Percentiles rank a stretch among this genome's conserved stretches.
Conservation (phyloP, 2,329 filamentous ascomycete species). For the Fusarium nygamai region DNA sequence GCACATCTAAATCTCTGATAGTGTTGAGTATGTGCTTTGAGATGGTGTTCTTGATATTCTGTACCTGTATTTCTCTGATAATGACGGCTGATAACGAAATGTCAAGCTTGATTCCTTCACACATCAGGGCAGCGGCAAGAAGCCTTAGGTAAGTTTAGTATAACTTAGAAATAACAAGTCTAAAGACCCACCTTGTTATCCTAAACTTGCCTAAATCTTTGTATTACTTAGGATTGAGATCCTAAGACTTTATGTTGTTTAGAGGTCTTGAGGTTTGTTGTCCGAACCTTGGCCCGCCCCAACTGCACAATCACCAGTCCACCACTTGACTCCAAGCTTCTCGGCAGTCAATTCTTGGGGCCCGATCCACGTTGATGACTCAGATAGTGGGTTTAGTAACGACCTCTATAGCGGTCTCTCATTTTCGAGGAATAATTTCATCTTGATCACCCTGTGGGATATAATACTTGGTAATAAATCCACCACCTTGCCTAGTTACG, state of each 20-base stretch:
- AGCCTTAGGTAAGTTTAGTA: not conserved
- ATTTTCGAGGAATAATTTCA: not conserved
- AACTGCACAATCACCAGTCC: not conserved
- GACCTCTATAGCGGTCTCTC: not conserved
- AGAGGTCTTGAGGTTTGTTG: not conserved
- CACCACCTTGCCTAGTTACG: not conserved
- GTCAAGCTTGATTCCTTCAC: not conserved
- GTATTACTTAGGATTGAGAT: not conserved
- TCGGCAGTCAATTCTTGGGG: not conserved
- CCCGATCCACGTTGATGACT: not conserved
- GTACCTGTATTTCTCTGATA: not conserved
- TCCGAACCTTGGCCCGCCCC: not conserved
- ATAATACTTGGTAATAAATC: not conserved
- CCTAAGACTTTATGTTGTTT: not conserved
- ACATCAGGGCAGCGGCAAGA: not conserved
- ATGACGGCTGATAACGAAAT: not conserved
- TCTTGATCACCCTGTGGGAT: not conserved
- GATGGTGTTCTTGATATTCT: not conserved
- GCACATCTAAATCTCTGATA: not conserved
- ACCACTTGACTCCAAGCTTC: not conserved
- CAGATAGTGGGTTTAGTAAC: not conserved
- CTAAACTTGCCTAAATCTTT: not conserved
- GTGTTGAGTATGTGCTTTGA: not conserved
- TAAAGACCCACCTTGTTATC: not conserved
- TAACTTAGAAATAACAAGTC: not conserved